A percentile compares a stretch with the other conserved stretches of the same genome.
Evolutionary conservation across 2,329 filamentous ascomycete species (phyloP).

Genomic region (Elsinoe necatrix): DNA sequence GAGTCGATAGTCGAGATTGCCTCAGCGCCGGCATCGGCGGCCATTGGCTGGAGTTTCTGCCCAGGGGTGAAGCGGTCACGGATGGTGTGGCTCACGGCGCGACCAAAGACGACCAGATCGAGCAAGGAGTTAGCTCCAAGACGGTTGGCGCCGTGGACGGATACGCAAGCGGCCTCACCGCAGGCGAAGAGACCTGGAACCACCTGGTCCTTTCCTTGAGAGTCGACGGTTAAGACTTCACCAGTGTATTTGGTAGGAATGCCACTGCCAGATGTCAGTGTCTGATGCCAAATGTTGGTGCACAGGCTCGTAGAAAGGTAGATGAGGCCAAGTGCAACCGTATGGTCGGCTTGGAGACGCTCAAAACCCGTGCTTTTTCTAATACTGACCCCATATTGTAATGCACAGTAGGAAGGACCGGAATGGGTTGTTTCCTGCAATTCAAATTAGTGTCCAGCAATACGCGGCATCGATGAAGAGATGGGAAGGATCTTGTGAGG

Average conservation of each 20-base stretch:
- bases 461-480: background rate
- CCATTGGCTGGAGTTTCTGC: constrained; percentile 66
- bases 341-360: background rate
- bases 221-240: constrained; percentile 85
- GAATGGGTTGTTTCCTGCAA: constrained; percentile 1
- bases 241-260: constrained; percentile 96
- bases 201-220: constrained; percentile 78
- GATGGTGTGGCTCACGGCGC: constrained; percentile 94
- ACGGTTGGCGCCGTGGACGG: constrained; percentile 95
- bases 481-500: background rate
- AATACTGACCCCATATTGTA: constrained; percentile 89
- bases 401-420: constrained; percentile 51
- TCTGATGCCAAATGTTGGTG: background rate
- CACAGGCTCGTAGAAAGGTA: no score
- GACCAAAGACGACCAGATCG: constrained; percentile 94
- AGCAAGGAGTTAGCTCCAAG: constrained; percentile 97
- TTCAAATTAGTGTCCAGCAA: background rate
- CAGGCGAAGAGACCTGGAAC: constrained; percentile 94
- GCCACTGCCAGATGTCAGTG: constrained; percentile 39
- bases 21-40: constrained; percentile 79
- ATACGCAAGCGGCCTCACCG: constrained; percentile 94
- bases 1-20: constrained; percentile 81
- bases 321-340: no score
- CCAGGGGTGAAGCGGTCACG: constrained; percentile 87
- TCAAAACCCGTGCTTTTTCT: background rate